Evolutionary conservation across 495 filamentous ascomycete genomes (phyloP).

Genomic region (Penicillium coprophilum): DNA sequence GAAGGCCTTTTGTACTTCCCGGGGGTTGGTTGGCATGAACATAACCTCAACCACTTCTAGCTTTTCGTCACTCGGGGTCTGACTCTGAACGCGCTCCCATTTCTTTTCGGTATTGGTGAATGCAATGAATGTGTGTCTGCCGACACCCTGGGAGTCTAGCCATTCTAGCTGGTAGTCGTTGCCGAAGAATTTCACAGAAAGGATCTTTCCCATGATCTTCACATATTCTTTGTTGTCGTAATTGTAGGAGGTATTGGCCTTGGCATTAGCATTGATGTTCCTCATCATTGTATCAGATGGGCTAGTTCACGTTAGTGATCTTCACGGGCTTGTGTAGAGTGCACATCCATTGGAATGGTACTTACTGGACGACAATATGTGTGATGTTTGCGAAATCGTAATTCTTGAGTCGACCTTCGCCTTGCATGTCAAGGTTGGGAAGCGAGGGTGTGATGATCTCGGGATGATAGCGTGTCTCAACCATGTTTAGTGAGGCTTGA

Average conservation of each 20-base stretch:
- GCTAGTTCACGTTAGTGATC: not conserved
- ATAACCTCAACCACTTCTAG: not conserved
- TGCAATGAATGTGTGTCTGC: not conserved
- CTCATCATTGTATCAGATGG: not conserved
- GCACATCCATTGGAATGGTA: not conserved
- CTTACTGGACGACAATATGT: not conserved
- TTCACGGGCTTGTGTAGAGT: not conserved
- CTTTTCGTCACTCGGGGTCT: not conserved
- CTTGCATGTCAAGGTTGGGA: not conserved
- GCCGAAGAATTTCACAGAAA: not conserved
- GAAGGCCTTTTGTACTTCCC: not conserved
- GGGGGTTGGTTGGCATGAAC: not conserved
- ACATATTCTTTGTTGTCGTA: not conserved
- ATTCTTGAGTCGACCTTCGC: not conserved
- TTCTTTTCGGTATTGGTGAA: slow-evolving; percentile 3
- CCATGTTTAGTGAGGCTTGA: not conserved
- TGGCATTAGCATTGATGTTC: not conserved
- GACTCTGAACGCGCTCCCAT: not conserved
- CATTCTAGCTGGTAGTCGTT: slow-evolving; percentile 2
- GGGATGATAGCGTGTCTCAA: not conserved
- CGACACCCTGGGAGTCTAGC: not conserved
- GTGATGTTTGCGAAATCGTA: not conserved
- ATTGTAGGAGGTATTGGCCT: not conserved
- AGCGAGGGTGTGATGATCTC: not conserved
- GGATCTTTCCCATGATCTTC: not conserved